phyloP scores from a whole-genome alignment of 768 basidiomycete species.

The Scleroderma citrinum region DNA sequence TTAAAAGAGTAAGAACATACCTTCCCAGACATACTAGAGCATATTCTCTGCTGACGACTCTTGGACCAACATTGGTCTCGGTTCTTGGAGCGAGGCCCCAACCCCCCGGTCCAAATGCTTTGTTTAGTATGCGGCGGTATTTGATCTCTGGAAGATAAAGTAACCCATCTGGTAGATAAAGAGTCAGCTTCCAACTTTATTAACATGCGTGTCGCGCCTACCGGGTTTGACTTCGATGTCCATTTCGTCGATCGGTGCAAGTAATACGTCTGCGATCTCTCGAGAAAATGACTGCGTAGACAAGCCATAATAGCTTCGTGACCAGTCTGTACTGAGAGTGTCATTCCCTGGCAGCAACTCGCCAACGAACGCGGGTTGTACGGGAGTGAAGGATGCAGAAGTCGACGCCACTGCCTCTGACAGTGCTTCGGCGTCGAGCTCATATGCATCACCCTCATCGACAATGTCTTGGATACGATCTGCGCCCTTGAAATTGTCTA shows the following conservation, averaged over 20 bases:
- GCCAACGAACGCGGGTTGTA: constrained; percentile 23
- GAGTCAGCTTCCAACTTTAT: neutral
- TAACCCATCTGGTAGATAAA: constrained; percentile 62
- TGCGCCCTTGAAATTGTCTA: constrained; percentile 14
- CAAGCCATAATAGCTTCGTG: constrained; percentile 78
- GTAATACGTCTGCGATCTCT: constrained; percentile 65
- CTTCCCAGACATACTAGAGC: constrained; percentile 89
- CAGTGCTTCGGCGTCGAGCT: constrained; percentile 13
- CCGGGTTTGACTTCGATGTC: constrained; percentile 96
- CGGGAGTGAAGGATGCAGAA: constrained; percentile 5
- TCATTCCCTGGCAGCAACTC: constrained; percentile 21
- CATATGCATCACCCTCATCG: constrained; percentile 13
- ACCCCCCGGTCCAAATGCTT: constrained; percentile 91
- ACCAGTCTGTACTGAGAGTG: constrained; percentile 64
- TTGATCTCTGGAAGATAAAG: constrained; percentile 97
- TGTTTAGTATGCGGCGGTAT: constrained; percentile 87
- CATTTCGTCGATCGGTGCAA: constrained; percentile 65
- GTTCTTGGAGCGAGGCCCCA: constrained; percentile 95
- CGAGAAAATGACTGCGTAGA: constrained; percentile 70
- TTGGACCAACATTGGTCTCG: constrained; percentile 85
- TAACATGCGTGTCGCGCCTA: constrained; percentile 27
- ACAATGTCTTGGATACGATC: constrained; percentile 18
- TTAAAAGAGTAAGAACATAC: constrained; percentile 35
- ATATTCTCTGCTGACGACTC: constrained; percentile 89
- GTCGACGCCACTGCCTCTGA: constrained; percentile 7